Evolutionary conservation across 345 rosid species (phyloP).

Genomic region (Dovyalis caffra): DNA sequence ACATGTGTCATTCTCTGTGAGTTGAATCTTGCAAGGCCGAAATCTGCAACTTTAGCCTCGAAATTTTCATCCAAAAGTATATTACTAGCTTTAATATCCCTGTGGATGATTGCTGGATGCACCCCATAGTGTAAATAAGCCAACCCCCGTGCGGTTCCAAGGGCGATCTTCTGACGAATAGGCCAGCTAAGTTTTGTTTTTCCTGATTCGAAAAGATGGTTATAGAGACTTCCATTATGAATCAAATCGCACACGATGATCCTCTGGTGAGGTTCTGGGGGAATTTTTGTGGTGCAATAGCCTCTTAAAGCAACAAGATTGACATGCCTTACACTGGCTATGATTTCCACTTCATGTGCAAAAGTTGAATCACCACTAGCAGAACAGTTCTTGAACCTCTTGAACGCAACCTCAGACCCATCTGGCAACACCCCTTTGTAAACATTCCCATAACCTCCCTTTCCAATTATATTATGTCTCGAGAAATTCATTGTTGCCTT

Average conservation of each 20-base stretch:
- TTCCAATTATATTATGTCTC: conserved; percentile 31
- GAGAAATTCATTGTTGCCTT: conserved; percentile 38
- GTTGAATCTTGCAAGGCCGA: conserved; percentile 46
- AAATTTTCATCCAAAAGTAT: conserved; percentile 41
- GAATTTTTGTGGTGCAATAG: conserved; percentile 35
- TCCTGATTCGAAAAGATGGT: conserved; percentile 35
- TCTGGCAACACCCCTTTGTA: conserved; percentile 35
- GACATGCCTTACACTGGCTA: conserved; percentile 44
- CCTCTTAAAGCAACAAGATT: conserved; percentile 47
- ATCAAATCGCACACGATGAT: conserved; percentile 40
- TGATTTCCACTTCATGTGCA: conserved; percentile 44
- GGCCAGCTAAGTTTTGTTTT: conserved; percentile 39
- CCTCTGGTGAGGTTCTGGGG: conserved; percentile 36
- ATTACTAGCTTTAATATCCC: conserved; percentile 48
- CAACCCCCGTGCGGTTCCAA: conserved; percentile 44
- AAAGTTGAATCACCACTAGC: conserved; percentile 32
- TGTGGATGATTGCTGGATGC: conserved; percentile 40
- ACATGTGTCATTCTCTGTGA: conserved; percentile 38
- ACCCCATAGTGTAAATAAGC: conserved; percentile 44
- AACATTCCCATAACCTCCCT: conserved; percentile 39
- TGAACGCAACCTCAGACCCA: conserved; percentile 40
- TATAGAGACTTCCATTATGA: conserved; percentile 41
- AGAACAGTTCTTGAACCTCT: conserved; percentile 45
- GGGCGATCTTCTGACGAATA: conserved; percentile 34
- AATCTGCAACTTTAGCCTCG: conserved; percentile 46